A percentile compares a stretch with the other conserved stretches of the same genome.
Evolutionary conservation across 1,284 basidiomycete genomes (phyloP).

Genomic region (Exobasidium rhododendri): DNA sequence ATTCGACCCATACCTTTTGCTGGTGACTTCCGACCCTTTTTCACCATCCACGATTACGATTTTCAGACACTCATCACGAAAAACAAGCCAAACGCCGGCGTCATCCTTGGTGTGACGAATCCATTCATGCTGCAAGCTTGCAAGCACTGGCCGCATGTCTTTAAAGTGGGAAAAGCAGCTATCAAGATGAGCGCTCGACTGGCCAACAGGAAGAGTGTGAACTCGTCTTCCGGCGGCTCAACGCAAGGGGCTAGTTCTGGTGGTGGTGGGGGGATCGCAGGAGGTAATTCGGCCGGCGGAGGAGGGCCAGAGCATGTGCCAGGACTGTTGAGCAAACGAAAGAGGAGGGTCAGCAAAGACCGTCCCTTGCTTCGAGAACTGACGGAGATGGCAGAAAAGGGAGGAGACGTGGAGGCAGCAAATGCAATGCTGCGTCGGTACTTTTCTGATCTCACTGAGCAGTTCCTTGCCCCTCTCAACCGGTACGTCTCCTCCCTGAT

Average conservation of each 20-base stretch:
- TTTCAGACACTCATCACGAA: constrained; percentile 73
- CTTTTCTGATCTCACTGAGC: constrained; percentile 81
- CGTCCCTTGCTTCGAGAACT: constrained; percentile 66
- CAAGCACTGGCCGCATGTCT: constrained; percentile 84
- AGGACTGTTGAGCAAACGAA: constrained; percentile 67
- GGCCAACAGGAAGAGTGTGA: constrained; percentile 16
- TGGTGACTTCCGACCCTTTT: constrained; percentile 85
- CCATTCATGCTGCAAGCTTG: constrained; percentile 86
- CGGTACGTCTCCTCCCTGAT: constrained; percentile 77
- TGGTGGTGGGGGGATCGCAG: constrained; percentile 56
- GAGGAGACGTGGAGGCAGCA: constrained; percentile 51
- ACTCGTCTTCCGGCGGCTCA: not conserved
- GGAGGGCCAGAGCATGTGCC: constrained; percentile 42
- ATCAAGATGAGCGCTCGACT: not conserved
- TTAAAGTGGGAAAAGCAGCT: constrained; percentile 60
- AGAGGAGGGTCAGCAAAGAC: constrained; percentile 82
- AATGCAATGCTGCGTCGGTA: constrained; percentile 70
- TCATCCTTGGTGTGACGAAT: constrained; percentile 87
- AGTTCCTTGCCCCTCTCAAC: constrained; percentile 84
- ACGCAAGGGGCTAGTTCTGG: not conserved
- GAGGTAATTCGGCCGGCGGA: constrained; percentile 61
- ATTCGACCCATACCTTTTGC: constrained; percentile 81
- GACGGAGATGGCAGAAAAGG: constrained; percentile 51
- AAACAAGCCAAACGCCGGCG: constrained; percentile 76
- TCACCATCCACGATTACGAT: constrained; percentile 91